phyloP scores from a whole-genome alignment of 306 rosid species.

The Alnus glutinosa region DNA sequence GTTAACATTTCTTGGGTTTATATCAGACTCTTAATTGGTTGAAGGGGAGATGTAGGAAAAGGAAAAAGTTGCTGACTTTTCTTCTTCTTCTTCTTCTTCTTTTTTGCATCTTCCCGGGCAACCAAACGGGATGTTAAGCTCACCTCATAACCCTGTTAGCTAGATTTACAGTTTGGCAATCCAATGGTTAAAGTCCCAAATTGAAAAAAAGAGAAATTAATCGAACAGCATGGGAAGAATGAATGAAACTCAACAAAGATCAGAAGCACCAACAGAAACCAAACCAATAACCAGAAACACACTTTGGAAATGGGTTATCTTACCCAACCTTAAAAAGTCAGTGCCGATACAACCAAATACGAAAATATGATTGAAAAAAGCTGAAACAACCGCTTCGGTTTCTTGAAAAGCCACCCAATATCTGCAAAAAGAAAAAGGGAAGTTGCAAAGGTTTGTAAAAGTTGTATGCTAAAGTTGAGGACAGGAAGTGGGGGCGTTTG shows the following conservation, averaged over 20 bases:
- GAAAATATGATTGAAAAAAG: neutral
- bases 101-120: neutral
- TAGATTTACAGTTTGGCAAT: neutral
- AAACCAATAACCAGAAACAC: constrained; percentile 13
- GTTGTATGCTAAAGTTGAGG: constrained; percentile 14
- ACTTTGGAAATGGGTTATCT: too few relatives aligned
- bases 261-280: constrained; percentile 18
- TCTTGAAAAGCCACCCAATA: neutral
- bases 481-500: constrained; percentile 13
- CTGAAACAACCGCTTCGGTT: neutral
- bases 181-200: neutral
- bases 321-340: neutral
- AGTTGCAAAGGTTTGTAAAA: neutral
- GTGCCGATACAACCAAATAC: neutral
- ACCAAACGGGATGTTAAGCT: neutral
- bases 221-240: neutral
- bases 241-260: constrained; percentile 16
- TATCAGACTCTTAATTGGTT: neutral
- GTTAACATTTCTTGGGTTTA: too few relatives aligned
- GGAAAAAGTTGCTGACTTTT: neutral
- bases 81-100: neutral
- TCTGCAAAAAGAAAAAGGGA: constrained; percentile 11
- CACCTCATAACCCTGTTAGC: neutral
- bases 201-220: neutral
- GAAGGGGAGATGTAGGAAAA: neutral